Percentiles rank a stretch among this genome's conserved stretches.
Conservation (phyloP, 2,329 filamentous ascomycete genomes). For the Fusarium falciforme region DNA sequence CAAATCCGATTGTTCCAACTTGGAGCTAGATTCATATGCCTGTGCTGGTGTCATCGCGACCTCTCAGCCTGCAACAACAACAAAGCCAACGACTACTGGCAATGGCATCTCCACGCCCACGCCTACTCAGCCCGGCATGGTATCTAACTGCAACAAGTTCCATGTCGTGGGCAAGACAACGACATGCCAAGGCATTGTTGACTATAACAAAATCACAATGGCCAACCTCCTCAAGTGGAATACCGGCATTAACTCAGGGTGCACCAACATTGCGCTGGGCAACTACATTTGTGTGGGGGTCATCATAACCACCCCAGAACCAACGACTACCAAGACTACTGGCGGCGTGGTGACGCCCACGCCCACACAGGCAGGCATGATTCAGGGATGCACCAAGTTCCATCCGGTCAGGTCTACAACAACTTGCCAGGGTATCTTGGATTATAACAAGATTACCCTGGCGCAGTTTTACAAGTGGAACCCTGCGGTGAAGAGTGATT, state of each 20-base stretch:
- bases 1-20: neutral
- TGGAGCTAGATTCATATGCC: neutral
- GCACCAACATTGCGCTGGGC: neutral
- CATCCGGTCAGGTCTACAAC: neutral
- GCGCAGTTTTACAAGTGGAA: neutral
- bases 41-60: neutral
- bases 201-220: constrained; percentile 3
- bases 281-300: neutral
- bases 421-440: neutral
- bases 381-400: neutral
- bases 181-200: neutral
- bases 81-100: neutral
- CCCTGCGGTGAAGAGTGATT: neutral
- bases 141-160: neutral
- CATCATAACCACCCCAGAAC: too few relatives aligned
- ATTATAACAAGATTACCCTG: neutral
- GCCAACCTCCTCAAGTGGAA: constrained; percentile 10
- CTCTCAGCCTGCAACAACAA: neutral
- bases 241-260: neutral
- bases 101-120: neutral
- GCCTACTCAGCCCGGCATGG: neutral
- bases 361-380: neutral
- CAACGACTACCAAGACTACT: neutral
- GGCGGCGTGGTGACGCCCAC: neutral
- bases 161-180: neutral